phyloP scores from a whole-genome alignment of 179 eudicot species.

The Monotropa hypopitys region DNA sequence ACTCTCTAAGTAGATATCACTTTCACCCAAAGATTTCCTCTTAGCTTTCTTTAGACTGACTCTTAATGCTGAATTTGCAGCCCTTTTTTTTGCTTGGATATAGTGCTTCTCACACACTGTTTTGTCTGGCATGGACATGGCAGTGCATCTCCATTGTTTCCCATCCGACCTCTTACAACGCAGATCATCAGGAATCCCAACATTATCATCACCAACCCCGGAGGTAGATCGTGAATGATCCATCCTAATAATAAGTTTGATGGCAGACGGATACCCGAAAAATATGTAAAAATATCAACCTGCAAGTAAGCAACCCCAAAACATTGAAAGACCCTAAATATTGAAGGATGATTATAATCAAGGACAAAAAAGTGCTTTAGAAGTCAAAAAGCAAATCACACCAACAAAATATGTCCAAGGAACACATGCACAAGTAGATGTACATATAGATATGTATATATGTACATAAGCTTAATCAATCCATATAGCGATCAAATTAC shows the following conservation, averaged over 20 bases:
- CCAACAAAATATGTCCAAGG: background rate
- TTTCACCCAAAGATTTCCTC: slow-evolving; percentile 52
- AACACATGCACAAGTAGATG: background rate
- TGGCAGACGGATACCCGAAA: slow-evolving; percentile 4
- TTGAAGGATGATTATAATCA: background rate
- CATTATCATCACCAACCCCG: slow-evolving; percentile 53
- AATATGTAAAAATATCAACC: background rate
- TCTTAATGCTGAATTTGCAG: slow-evolving; percentile 81
- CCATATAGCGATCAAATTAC: background rate
- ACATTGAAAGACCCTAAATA: background rate
- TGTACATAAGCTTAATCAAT: background rate
- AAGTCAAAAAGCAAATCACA: background rate
- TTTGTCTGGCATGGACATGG: slow-evolving; percentile 96
- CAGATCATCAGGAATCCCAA: slow-evolving; percentile 81
- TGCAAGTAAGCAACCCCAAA: slow-evolving; percentile 6
- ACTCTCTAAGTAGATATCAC: slow-evolving; percentile 56
- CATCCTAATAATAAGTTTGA: slow-evolving; percentile 23
- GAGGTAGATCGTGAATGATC: slow-evolving; percentile 34
- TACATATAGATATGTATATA: background rate
- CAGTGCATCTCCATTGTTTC: slow-evolving; percentile 98
- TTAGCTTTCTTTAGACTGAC: slow-evolving; percentile 75
- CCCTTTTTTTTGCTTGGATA: slow-evolving; percentile 96
- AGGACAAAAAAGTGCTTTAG: background rate
- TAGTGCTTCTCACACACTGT: slow-evolving; percentile 98
- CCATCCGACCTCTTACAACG: slow-evolving; percentile 97